These are phyloP conservation scores for Lolium perenne DNA, from an alignment of 176 grass and related monocot genomes.

Conservation along the genomic window DNA sequence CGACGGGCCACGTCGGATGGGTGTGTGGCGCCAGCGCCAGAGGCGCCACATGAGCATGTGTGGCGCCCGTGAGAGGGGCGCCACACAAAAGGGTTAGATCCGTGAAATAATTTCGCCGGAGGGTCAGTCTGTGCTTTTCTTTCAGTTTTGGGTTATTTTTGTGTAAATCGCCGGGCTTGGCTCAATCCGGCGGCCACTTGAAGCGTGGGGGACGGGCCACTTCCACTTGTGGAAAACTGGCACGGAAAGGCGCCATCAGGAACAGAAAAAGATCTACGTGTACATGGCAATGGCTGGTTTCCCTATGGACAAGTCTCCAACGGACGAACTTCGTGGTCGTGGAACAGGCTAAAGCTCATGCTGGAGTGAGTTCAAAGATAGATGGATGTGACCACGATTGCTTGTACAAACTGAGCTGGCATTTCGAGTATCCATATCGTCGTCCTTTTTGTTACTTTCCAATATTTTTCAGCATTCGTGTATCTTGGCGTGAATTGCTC, in stretches of 20 bases:
- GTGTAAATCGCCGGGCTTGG: too few species aligned
- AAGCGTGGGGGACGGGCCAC: neutral
- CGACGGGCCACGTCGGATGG: too few species aligned
- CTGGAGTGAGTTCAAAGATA: neutral
- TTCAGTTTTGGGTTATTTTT: too few species aligned
- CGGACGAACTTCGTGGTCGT: neutral
- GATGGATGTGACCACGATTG: neutral
- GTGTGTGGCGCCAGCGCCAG: too few species aligned
- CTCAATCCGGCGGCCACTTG: neutral
- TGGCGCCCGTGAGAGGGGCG: too few species aligned
- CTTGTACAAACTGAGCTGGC: neutral
- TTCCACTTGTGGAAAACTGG: constrained; percentile 27
- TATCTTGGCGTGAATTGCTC: too few species aligned
- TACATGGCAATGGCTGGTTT: neutral
- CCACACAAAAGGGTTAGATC: too few species aligned
- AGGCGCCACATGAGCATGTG: too few species aligned
- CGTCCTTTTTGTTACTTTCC: neutral
- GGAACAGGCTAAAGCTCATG: neutral
- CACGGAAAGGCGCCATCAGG: neutral
- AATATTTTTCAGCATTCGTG: neutral
- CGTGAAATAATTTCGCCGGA: too few species aligned
- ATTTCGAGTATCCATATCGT: neutral
- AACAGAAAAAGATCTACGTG: neutral
- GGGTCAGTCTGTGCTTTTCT: too few species aligned
- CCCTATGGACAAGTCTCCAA: neutral